Evolutionary conservation across 345 rosid species (phyloP), one percentile per base, ranked within the genome.

Genomic region (Corymbia maculata): DNA sequence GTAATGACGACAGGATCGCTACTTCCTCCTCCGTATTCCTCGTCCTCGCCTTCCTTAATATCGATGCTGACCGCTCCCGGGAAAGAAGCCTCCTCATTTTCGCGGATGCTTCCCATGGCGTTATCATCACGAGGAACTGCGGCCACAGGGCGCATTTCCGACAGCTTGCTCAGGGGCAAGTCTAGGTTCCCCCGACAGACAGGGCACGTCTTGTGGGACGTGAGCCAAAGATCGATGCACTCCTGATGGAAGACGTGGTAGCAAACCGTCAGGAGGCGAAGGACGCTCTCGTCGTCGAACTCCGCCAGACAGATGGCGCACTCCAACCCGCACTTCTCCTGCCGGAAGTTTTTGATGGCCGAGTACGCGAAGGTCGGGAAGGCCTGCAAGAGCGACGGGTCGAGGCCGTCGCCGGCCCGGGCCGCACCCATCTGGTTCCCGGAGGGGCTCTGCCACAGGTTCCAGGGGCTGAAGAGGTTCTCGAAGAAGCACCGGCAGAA

Each of bases 201-300:
- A 0, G 99, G 99, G 51, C 99, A 97, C 11, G 98, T 95, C 88
- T 92, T 93, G 75, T 95, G 96, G 7, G 95, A 92, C 28, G 91
- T 90, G 28, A 96, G 95, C 99, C 99, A 97, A 8, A 95, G 95
- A 90, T 97, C 99, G 26, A 97, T 94, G 86, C 99, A 97, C 87
- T 95, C 98, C 91, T 92, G 94, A 87, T 96, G 99, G 45, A 96
- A 96, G 26, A 95, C 97, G 87, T 97, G 98, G 91, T 91, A 94
- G 90, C 98, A 97, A 51, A 90, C 92, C 8, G 95, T 94, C 59
- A 97, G 87, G 79, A 97, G 95, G 53, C 98, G 95, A 17, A 97
- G 94, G 22, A 93, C 55, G 86, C 95, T 96, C 1, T 95, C 94
- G 26, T 94, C 95, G 19, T 90, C 90, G 86, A 97, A 96, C 87